Conservation (phyloP, 768 basidiomycete species). For the Chalciporus chontae region DNA sequence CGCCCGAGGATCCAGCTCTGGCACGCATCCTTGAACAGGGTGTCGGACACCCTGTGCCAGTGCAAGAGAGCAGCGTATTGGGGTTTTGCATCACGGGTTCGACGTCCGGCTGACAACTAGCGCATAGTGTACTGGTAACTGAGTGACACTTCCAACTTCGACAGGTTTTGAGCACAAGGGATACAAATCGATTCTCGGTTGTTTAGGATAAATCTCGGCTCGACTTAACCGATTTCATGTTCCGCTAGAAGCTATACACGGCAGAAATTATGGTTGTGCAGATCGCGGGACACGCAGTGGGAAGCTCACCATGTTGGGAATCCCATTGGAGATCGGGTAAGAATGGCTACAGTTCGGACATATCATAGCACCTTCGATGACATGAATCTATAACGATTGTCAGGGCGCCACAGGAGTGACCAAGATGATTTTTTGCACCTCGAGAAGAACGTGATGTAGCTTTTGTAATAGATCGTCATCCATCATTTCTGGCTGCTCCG, state of each 20-base stretch:
- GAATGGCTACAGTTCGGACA: constrained; percentile 90
- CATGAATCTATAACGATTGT: constrained; percentile 67
- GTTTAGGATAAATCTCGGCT: too few relatives aligned
- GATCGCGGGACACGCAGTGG: constrained; percentile 5
- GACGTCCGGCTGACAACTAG: too few relatives aligned
- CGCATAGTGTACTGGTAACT: too few relatives aligned
- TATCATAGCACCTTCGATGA: constrained; percentile 89
- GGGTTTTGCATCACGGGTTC: too few relatives aligned
- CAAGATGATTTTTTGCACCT: constrained; percentile 49
- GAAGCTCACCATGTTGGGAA: constrained; percentile 93
- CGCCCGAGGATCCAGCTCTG: too few relatives aligned
- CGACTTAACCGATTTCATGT: constrained; percentile 70
- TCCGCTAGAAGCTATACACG: constrained; percentile 75
- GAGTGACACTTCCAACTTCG: too few relatives aligned
- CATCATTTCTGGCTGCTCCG: constrained; percentile 66
- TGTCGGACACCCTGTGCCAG: too few relatives aligned
- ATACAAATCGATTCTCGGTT: too few relatives aligned
- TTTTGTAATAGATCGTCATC: constrained; percentile 80
- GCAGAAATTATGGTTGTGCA: constrained; percentile 4
- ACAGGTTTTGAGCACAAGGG: too few relatives aligned
- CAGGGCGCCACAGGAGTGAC: neutral
- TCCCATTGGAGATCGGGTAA: constrained; percentile 89
- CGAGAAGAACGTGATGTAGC: constrained; percentile 89
- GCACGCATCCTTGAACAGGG: too few relatives aligned
- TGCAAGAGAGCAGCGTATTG: too few relatives aligned